Conservation (phyloP, 2,329 filamentous ascomycete species). For the Trichoderma cornu-damae region DNA sequence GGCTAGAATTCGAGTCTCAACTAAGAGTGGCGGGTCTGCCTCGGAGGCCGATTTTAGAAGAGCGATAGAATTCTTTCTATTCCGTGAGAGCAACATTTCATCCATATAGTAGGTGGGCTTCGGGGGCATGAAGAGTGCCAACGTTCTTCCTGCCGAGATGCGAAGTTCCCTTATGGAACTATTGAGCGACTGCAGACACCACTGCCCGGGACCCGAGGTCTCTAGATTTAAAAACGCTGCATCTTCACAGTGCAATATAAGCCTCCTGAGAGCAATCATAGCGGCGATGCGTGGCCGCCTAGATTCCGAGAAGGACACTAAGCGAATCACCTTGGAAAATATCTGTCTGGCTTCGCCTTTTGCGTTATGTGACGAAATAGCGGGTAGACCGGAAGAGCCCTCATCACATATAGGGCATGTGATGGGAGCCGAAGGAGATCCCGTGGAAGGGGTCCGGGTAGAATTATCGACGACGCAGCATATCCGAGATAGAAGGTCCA, state of each 20-base stretch:
- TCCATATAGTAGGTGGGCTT: conserved; percentile 21
- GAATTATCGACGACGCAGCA: conserved; percentile 25
- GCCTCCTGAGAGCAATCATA: conserved; percentile 64
- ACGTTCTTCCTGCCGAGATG: conserved; percentile 66
- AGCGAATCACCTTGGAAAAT: conserved; percentile 44
- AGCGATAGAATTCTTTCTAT: conserved; percentile 65
- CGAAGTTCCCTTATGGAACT: conserved; percentile 83
- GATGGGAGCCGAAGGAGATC: not conserved
- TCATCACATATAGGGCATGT: conserved; percentile 29
- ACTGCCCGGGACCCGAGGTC: conserved; percentile 64
- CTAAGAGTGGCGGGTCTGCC: conserved; percentile 59
- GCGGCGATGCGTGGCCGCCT: conserved; percentile 61
- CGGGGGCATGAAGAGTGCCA: conserved; percentile 58
- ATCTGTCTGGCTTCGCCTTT: conserved; percentile 40
- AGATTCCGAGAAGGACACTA: conserved; percentile 46
- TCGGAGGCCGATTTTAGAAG: conserved; percentile 69
- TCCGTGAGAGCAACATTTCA: conserved; percentile 27
- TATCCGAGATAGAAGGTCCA: conserved; percentile 53
- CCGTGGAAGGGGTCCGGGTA: not conserved
- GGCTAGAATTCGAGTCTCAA: conserved; percentile 79
- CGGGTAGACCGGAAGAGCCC: not conserved
- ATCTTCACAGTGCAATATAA: conserved; percentile 62
- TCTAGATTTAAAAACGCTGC: conserved; percentile 60
- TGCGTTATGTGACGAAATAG: conserved; percentile 14
- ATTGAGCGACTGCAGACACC: conserved; percentile 73